phyloP scores from a whole-genome alignment of 257 asterid species.

The Przewalskia tangutica region DNA sequence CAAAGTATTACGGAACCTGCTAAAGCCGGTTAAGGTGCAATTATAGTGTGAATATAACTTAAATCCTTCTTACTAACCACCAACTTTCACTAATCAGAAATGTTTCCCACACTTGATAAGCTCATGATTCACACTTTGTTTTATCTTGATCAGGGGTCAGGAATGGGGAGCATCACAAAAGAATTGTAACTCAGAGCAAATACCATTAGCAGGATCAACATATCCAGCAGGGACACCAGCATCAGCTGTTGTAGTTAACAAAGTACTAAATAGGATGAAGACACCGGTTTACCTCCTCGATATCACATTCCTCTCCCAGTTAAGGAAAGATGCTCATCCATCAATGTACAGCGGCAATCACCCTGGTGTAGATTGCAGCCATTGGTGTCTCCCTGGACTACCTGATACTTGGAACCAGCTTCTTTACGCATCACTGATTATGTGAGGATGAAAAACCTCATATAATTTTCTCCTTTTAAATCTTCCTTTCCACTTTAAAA shows the following conservation, averaged over 20 bases:
- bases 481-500: conserved; percentile 21
- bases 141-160: conserved; percentile 30
- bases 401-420: conserved; percentile 86
- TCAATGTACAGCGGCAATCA: conserved; percentile 47
- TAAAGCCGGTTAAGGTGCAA: not conserved
- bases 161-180: conserved; percentile 42
- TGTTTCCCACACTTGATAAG: not conserved
- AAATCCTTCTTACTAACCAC: not conserved
- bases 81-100: not conserved
- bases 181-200: conserved; percentile 48
- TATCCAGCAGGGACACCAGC: conserved; percentile 54
- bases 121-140: not conserved
- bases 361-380: conserved; percentile 59
- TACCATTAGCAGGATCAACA: conserved; percentile 43
- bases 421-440: conserved; percentile 50
- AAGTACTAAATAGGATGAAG: conserved; percentile 32
- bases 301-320: conserved; percentile 55
- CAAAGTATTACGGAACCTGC: not conserved
- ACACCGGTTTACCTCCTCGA: conserved; percentile 48
- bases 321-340: conserved; percentile 79
- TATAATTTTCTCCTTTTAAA: not conserved
- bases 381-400: conserved; percentile 83
- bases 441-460: conserved; percentile 19
- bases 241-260: conserved; percentile 38
- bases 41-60: not conserved